These are phyloP conservation scores for Gossypium davidsonii DNA, from an alignment of 441 rosid species.

Conservation along the genomic window DNA sequence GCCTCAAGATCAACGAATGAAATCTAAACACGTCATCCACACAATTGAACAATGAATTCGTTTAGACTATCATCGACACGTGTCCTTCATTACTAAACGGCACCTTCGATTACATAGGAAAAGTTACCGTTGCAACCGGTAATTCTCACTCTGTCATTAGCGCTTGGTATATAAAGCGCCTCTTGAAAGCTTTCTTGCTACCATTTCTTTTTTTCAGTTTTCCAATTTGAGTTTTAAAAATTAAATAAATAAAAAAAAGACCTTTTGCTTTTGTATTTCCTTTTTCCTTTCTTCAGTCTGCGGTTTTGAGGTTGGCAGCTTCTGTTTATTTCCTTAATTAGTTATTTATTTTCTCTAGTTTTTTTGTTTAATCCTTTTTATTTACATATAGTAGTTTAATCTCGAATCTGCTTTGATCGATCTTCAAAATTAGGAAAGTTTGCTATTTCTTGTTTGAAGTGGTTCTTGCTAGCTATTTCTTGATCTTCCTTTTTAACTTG, in stretches of 20 bases:
- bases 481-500: conserved; percentile 24
- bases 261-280: conserved; percentile 13
- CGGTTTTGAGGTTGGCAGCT: conserved; percentile 31
- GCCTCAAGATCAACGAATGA: too few species aligned
- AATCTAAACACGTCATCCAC: background rate
- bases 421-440: conserved; percentile 16
- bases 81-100: conserved; percentile 7
- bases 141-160: conserved; percentile 32
- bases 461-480: background rate
- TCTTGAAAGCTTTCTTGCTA: background rate
- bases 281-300: conserved; percentile 12
- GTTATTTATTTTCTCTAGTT: background rate
- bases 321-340: background rate
- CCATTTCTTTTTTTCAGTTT: background rate
- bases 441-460: background rate
- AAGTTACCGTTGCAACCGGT: conserved; percentile 41
- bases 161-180: conserved; percentile 46
- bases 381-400: background rate
- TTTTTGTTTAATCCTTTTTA: background rate
- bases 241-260: conserved; percentile 1
- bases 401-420: conserved; percentile 20
- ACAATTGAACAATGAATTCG: background rate
- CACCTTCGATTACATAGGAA: conserved; percentile 19
- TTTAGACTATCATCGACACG: conserved; percentile 22
- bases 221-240: conserved; percentile 9